Percentiles rank a stretch among this genome's conserved stretches.
Conservation (phyloP, 345 rosid species). For the Erucastrum elatum region DNA sequence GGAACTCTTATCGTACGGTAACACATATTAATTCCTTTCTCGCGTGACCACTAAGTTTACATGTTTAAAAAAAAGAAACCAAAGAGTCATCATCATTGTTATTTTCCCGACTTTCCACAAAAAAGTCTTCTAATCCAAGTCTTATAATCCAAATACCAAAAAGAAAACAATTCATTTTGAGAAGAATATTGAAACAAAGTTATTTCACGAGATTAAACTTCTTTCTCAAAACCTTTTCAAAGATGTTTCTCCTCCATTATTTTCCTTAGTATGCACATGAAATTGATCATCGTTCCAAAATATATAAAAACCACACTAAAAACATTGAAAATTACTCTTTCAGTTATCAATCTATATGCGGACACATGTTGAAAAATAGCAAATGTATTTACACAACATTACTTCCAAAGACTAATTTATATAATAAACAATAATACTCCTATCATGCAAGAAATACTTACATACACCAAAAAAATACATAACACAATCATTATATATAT, state of each 20-base stretch:
- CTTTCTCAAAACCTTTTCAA: neutral
- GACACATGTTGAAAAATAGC: neutral
- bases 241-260: neutral
- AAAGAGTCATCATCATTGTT: neutral
- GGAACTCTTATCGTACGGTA: neutral
- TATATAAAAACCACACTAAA: neutral
- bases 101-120: neutral
- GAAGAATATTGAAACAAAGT: neutral
- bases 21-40: too few species aligned
- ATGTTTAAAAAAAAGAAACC: too few species aligned
- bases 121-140: neutral
- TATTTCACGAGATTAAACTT: neutral
- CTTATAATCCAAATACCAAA: neutral
- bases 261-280: neutral
- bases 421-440: neutral
- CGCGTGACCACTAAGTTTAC: too few species aligned
- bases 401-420: neutral
- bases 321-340: neutral
- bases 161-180: neutral
- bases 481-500: too few species aligned
- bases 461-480: too few species aligned
- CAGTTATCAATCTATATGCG: neutral
- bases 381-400: neutral
- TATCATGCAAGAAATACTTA: too few species aligned
- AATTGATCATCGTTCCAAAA: neutral